phyloP scores from a whole-genome alignment of 2,329 filamentous ascomycete species.

The Nakataea oryzae region DNA sequence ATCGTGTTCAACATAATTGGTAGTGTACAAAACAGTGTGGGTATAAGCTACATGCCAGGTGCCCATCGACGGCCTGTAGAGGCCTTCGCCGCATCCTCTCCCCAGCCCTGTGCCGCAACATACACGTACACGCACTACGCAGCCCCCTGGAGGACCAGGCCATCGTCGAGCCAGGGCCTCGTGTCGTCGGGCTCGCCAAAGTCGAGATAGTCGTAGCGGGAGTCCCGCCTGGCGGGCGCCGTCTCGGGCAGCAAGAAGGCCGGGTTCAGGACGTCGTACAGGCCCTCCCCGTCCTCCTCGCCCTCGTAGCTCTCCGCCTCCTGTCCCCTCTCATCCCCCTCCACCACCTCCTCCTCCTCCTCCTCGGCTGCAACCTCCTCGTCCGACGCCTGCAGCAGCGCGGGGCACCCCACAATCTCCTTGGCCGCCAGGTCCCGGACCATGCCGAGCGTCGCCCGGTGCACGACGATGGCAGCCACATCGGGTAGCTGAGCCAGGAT shows the following conservation, averaged over 20 bases:
- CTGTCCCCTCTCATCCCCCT: background rate
- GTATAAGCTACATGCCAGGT: background rate
- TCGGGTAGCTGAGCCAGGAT: background rate
- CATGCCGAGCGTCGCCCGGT: constrained; percentile 11
- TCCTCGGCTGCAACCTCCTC: background rate
- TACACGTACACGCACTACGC: background rate
- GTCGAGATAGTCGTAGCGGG: constrained; percentile 1
- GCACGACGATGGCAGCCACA: constrained; percentile 7
- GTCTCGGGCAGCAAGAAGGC: constrained; percentile 2
- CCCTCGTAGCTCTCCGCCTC: background rate
- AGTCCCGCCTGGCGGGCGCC: background rate
- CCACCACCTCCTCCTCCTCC: background rate
- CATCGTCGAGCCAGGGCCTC: background rate
- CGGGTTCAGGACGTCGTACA: background rate
- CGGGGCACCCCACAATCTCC: background rate
- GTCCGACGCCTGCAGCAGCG: background rate
- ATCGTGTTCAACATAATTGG: background rate
- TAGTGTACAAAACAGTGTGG: background rate
- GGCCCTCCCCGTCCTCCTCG: background rate
- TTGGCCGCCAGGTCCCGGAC: constrained; percentile 9
- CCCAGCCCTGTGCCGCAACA: too few species aligned
- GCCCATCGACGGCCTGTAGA: too few species aligned
- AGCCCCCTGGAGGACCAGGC: background rate
- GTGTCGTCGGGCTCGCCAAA: background rate
- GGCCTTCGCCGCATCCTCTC: too few species aligned